Evolutionary conservation across 352 stramenopile species (phyloP).

Genomic region (Phytopythium litorale): DNA sequence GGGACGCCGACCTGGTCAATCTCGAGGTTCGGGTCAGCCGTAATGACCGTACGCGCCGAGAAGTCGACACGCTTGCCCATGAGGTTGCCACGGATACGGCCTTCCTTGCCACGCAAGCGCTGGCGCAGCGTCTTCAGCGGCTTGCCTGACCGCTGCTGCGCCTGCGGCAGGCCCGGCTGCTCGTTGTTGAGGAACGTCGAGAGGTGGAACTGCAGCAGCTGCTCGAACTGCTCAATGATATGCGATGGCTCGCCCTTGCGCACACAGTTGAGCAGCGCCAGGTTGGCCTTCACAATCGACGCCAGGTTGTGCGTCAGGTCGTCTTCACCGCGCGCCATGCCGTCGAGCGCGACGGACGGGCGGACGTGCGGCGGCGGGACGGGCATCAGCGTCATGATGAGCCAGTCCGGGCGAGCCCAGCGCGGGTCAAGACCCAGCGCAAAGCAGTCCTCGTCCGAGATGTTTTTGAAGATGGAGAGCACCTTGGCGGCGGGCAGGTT

Average conservation of each 20-base stretch:
- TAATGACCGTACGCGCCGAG: slow-evolving; percentile 99
- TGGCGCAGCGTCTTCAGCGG: slow-evolving; percentile 98
- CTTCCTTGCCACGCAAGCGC: slow-evolving; percentile 96
- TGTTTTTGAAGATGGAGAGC: slow-evolving; percentile 97
- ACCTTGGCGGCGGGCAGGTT: slow-evolving; percentile 94
- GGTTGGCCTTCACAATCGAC: slow-evolving; percentile 98
- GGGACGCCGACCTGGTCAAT: slow-evolving; percentile 99
- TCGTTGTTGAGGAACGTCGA: slow-evolving; percentile 98
- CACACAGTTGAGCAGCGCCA: slow-evolving; percentile 93
- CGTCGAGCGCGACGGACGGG: slow-evolving; percentile 94
- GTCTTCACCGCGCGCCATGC: slow-evolving; percentile 94
- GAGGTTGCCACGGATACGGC: slow-evolving; percentile 98
- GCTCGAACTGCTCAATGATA: slow-evolving; percentile 95
- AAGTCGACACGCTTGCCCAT: slow-evolving; percentile 99
- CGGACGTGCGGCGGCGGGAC: slow-evolving; percentile 98
- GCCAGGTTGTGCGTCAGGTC: slow-evolving; percentile 98
- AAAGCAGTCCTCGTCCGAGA: slow-evolving; percentile 96
- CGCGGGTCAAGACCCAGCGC: slow-evolving; percentile 94
- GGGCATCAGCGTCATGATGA: slow-evolving; percentile 98
- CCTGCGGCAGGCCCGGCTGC: slow-evolving; percentile 92
- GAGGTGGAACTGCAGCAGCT: slow-evolving; percentile 83
- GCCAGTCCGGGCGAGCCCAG: slow-evolving; percentile 96
- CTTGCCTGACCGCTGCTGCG: slow-evolving; percentile 95
- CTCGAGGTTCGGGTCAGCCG: slow-evolving; percentile 97
- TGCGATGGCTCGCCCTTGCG: slow-evolving; percentile 94